A percentile compares a stretch with the other conserved stretches of the same genome.
Conservation (phyloP, 2,329 filamentous ascomycete genomes). For the Cercospora zeina region DNA sequence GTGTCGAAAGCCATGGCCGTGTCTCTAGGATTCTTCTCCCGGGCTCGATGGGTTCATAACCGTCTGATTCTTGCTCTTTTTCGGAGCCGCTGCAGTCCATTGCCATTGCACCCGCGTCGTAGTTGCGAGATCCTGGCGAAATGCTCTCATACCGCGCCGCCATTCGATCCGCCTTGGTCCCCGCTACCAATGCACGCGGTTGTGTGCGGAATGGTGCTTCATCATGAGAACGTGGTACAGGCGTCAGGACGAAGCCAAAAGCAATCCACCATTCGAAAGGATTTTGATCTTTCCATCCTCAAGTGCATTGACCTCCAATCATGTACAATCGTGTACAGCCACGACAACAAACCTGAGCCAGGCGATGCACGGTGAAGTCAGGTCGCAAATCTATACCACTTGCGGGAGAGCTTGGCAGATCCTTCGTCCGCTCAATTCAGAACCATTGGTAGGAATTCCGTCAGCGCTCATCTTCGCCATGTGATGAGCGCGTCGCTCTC, state of each 20-base stretch:
- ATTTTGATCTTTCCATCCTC: neutral
- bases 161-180: neutral
- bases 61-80: neutral
- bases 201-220: neutral
- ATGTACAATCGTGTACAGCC: neutral
- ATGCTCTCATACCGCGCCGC: neutral
- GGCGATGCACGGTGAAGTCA: neutral
- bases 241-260: neutral
- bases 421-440: conserved; percentile 3
- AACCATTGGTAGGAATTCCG: conserved; percentile 1
- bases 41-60: no score
- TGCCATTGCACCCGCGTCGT: neutral
- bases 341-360: neutral
- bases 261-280: neutral
- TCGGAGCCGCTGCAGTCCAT: conserved; percentile 1
- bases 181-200: neutral
- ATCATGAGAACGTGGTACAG: neutral
- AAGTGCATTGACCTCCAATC: neutral
- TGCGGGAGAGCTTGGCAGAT: neutral
- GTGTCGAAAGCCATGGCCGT: neutral
- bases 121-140: neutral
- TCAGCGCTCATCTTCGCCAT: neutral
- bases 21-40: neutral
- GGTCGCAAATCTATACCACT: neutral
- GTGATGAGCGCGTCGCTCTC: neutral